phyloP scores from a whole-genome alignment of 2,329 filamentous ascomycete species.

The Dactylellina cionopaga region DNA sequence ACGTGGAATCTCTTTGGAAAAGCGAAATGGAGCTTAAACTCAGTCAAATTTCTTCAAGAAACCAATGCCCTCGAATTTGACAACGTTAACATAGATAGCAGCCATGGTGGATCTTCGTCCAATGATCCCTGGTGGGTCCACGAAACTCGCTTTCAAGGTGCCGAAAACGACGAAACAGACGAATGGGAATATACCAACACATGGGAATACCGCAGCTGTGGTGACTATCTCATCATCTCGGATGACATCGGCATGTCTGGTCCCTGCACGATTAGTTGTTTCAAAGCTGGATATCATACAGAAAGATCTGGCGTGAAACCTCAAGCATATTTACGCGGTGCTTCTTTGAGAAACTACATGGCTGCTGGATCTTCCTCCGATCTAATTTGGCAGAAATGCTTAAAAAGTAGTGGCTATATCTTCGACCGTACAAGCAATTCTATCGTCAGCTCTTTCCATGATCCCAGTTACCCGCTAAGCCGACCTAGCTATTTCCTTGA shows the following conservation, averaged over 20 bases:
- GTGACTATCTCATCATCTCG: slow-evolving; percentile 54
- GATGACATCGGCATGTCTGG: slow-evolving; percentile 54
- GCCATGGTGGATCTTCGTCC: not conserved
- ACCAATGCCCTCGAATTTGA: slow-evolving; percentile 7
- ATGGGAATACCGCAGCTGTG: slow-evolving; percentile 56
- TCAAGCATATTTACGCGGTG: slow-evolving; percentile 22
- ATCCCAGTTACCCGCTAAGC: slow-evolving; percentile 8
- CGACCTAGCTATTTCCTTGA: slow-evolving; percentile 53
- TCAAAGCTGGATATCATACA: slow-evolving; percentile 39
- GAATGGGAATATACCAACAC: slow-evolving; percentile 35
- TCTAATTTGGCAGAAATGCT: slow-evolving; percentile 49
- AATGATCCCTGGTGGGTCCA: slow-evolving; percentile 40
- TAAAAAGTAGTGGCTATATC: slow-evolving; percentile 1
- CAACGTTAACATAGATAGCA: not conserved
- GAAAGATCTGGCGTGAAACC: slow-evolving; percentile 29
- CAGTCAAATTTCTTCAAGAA: slow-evolving; percentile 7
- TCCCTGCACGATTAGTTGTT: slow-evolving; percentile 55
- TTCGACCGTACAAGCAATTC: slow-evolving; percentile 4
- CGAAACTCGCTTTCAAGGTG: slow-evolving; percentile 7
- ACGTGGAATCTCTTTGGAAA: slow-evolving; percentile 40
- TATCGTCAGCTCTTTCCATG: slow-evolving; percentile 25
- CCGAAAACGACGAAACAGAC: not conserved
- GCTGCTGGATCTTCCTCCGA: slow-evolving; percentile 45
- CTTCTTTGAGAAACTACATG: slow-evolving; percentile 17
- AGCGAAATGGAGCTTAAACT: slow-evolving; percentile 43